Base-by-base conservation (phyloP, 768 basidiomycete species). In the Leccinum subtestaceum region DNA sequence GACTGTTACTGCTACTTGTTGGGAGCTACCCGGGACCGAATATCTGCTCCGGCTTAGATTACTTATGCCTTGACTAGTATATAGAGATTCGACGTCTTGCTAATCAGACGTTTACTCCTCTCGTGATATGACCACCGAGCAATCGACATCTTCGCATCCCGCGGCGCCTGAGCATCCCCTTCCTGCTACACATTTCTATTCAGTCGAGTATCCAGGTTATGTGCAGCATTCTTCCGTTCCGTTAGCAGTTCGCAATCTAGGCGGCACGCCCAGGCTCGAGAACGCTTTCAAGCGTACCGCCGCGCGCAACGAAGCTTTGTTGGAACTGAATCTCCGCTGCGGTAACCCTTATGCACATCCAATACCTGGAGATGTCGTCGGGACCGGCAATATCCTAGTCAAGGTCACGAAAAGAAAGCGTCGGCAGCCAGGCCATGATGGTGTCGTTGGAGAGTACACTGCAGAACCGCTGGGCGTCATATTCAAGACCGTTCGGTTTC, bases 161-260 rank as follows among this genome's bases (percentile, higher is more conserved):
- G 62, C 68, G 38, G 81, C 80, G 0, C 74, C 72, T 15, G 73
- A 77, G 40, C 72, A 54, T 19, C 75, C 80, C 2, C 75, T 93
- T 2, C 84, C 87, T 21, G 76, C 81, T 34, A 76, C 78, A 5
- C 77, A 84, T 31, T 89, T 87, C 70, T 89, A 89, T 68, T 88
- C 92, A 5, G 78, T 96, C 60, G 95, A 97, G 72, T 96, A 94
- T 75, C 94, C 94, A 7, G 94, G 94, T 60, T 92, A 93, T 63
- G 86, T 97, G 55, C 74, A 79, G 13, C 73, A 79, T 3, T 69
- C 79, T 1, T 89, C 92, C 34, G 80, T 87, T 5, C 78, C 84
- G 0, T 63, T 78, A 17, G 91, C 88, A 2, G 72, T 94, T 47
- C 75, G 80, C 50, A 84, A 80, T 58, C 78, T 91, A 11, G 92